Conservation (phyloP, 2,329 filamentous ascomycete species). For the Colletotrichum siamense region DNA sequence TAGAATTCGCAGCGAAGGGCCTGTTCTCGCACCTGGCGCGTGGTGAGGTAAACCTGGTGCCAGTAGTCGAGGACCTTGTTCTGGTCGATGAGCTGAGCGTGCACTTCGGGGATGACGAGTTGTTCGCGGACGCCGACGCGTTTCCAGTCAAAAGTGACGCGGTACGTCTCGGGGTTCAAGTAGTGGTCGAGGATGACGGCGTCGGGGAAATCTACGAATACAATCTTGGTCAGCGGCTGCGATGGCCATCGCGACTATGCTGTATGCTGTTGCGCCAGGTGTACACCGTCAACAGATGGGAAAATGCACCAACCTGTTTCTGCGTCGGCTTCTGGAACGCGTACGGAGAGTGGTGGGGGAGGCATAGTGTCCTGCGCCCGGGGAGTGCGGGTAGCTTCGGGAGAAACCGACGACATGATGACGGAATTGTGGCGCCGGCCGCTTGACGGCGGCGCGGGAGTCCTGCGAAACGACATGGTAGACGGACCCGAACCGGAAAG, state of each 20-base stretch:
- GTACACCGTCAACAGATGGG: not conserved
- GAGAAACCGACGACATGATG: not conserved
- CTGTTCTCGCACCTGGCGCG: not conserved
- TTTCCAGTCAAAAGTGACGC: not conserved
- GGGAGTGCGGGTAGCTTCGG: not conserved
- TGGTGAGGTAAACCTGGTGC: not conserved
- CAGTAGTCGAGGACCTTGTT: not conserved
- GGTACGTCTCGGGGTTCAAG: not conserved
- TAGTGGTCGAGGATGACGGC: not conserved
- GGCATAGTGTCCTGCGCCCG: not conserved
- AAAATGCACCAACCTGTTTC: not conserved
- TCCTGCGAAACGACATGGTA: not conserved
- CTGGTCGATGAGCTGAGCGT: not conserved
- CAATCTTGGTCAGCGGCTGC: not conserved
- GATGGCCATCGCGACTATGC: not conserved
- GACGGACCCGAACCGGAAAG: not conserved
- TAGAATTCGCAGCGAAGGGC: not conserved
- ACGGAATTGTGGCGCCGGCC: not conserved
- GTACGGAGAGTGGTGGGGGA: not conserved
- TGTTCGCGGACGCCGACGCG: not conserved
- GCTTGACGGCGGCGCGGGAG: not conserved
- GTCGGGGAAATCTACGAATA: not conserved
- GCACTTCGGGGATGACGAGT: not conserved
- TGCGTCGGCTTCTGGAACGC: not conserved
- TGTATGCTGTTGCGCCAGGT: not conserved